phyloP scores from a whole-genome alignment of 768 basidiomycete genomes.

The Lactifluus subvellereus region DNA sequence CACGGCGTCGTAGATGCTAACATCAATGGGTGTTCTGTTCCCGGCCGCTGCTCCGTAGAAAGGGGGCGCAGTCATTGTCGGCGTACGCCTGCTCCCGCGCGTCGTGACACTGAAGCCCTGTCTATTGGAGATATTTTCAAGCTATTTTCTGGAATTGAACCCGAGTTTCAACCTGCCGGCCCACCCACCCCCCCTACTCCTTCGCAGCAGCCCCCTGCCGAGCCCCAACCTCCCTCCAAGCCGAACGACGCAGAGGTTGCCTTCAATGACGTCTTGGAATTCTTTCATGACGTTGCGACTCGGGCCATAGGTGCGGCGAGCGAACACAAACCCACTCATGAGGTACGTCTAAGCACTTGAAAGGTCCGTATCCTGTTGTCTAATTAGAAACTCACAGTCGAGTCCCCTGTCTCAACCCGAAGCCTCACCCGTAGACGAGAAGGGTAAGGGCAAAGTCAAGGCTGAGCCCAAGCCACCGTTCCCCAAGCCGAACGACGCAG shows the following conservation, averaged over 20 bases:
- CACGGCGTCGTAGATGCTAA: not conserved
- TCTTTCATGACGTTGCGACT: not conserved
- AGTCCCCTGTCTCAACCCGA: not conserved
- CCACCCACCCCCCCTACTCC: not conserved
- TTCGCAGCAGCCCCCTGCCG: not conserved
- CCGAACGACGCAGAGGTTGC: not conserved
- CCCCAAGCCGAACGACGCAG: not conserved
- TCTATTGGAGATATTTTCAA: not conserved
- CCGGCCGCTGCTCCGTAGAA: not conserved
- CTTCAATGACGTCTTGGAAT: not conserved
- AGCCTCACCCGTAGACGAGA: not conserved
- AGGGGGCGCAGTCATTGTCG: not conserved
- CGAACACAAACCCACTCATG: not conserved
- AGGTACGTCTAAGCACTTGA: not conserved
- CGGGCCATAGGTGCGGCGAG: not conserved
- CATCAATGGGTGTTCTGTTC: not conserved
- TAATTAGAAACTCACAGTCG: not conserved
- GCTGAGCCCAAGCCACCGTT: not conserved
- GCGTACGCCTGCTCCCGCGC: too few species aligned
- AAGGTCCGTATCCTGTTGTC: not conserved
- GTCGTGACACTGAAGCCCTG: not conserved
- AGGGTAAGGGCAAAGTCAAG: slow-evolving; percentile 8
- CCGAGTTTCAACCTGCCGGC: not conserved
- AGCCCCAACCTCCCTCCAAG: not conserved
- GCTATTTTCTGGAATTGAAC: not conserved